Percentiles rank a stretch among this genome's conserved stretches.
These are phyloP conservation scores for Neurospora discreta DNA, from an alignment of 495 filamentous ascomycete genomes.

Conservation along the genomic window DNA sequence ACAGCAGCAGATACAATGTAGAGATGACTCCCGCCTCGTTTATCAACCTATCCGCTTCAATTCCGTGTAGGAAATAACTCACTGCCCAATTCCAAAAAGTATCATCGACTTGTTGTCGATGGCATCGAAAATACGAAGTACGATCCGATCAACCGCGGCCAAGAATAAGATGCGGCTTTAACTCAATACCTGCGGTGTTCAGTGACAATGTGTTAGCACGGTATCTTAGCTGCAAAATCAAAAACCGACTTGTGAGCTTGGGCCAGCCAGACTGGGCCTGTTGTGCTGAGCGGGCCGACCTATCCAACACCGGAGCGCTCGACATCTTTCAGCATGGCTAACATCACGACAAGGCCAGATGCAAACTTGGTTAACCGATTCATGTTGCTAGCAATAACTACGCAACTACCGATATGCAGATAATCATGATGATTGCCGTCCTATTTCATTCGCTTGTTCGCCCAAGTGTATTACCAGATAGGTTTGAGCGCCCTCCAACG, in stretches of 20 bases:
- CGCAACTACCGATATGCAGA: background rate
- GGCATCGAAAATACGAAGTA: too few species aligned
- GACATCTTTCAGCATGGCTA: background rate
- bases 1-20: too few species aligned
- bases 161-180: too few species aligned
- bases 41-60: too few species aligned
- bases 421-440: background rate
- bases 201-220: background rate
- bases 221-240: background rate
- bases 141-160: too few species aligned
- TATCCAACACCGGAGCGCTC: background rate
- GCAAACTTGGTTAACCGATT: background rate
- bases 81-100: too few species aligned
- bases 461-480: background rate
- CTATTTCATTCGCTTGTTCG: background rate
- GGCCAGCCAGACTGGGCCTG: background rate
- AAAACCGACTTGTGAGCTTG: background rate
- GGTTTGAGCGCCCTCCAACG: background rate
- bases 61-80: too few species aligned
- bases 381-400: background rate
- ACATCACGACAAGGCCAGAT: background rate
- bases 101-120: too few species aligned
- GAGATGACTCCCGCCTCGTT: too few species aligned
- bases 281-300: background rate
- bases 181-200: too few species aligned